A percentile compares a stretch with the other conserved stretches of the same genome.
Conservation (phyloP, 1,139 yeast species). For the Casaregolazyma lundiana region DNA sequence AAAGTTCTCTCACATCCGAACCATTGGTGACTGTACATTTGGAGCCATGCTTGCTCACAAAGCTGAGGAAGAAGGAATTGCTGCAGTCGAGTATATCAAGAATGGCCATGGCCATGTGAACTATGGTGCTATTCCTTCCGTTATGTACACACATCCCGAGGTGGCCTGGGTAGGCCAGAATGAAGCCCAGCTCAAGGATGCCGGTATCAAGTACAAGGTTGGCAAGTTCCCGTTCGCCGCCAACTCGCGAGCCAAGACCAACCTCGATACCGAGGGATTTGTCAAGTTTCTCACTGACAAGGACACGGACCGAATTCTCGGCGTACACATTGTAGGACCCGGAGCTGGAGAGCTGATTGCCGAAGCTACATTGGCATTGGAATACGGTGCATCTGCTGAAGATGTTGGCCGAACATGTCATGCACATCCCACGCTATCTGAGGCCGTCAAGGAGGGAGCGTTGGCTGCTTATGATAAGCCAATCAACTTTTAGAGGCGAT, state of each 20-base stretch:
- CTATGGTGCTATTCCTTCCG: constrained; percentile 96
- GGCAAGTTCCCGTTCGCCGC: constrained; percentile 99
- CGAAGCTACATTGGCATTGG: constrained; percentile 95
- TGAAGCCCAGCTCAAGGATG: constrained; percentile 92
- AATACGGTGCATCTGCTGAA: constrained; percentile 98
- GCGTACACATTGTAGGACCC: constrained; percentile 96
- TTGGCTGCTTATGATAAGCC: constrained; percentile 88
- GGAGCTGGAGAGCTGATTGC: constrained; percentile 99
- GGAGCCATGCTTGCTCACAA: constrained; percentile 99
- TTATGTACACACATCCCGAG: constrained; percentile 98
- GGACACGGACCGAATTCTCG: constrained; percentile 93
- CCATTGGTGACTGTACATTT: constrained; percentile 96
- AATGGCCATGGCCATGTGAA: constrained; percentile 96
- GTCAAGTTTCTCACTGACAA: constrained; percentile 95
- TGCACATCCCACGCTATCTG: constrained; percentile 97
- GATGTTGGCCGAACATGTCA: constrained; percentile 97
- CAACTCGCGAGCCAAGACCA: constrained; percentile 98
- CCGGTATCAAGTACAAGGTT: constrained; percentile 84
- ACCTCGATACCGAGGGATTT: constrained; percentile 93
- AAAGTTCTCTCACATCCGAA: constrained; percentile 88
- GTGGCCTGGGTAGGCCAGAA: constrained; percentile 98
- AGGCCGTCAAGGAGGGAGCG: constrained; percentile 98
- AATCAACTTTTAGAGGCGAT: constrained; percentile 57
- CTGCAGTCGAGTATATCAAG: constrained; percentile 94
- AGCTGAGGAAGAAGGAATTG: constrained; percentile 99